Base-by-base conservation (phyloP, 2,329 filamentous ascomycete species). In the Byssoonygena ceratinophila region DNA sequence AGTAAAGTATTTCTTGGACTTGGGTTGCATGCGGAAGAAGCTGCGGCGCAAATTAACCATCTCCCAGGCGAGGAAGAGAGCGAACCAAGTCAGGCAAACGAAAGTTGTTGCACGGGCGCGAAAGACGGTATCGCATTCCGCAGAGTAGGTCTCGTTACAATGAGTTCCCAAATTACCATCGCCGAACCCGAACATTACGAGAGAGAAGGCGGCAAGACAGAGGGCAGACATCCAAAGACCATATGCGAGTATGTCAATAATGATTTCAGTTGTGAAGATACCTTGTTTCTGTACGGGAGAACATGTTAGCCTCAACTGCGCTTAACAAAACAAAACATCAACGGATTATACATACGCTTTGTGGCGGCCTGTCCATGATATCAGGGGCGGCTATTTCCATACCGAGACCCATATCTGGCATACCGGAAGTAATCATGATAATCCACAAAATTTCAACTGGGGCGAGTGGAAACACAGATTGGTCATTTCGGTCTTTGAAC, bases 371-470 rank as follows among this genome's bases (percentile, higher is more conserved):
- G 57, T 77, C 73, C 79, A 94, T 87, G 56, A 94, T 83, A 63
- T 91, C 85, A 1, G 79, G 76, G 0, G 83, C 80, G 0, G 87
- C 86, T 41, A 76, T 72, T 67, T 94, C 88, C 59, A 88, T 84
- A 18, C 88, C 87, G 0, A 95, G 79, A 40, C 88, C 89, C 72
- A 95, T 92, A 54, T 90, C 89, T 1, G 88, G 88, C 66, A 92
- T 81, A 54, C 84, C 86, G 37, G 86, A 91, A 0, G 89, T 95
- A 52, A 92, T 79, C 85, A 94, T 91, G 68, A 94, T 94, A 66
- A 95, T 87, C 88, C 87, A 95, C 54, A 95, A 78, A 57, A 94
- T 91, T 61, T 94, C 83, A 9, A 94, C 81, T 0, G 89, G 87
- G 0, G 86, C 82, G 41, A 94, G 79, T 3, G 88, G 89, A 67